Percentiles rank a stretch among this genome's conserved stretches.
phyloP scores from a whole-genome alignment of 331 rosid genomes.

The Dryas integrifolia region DNA sequence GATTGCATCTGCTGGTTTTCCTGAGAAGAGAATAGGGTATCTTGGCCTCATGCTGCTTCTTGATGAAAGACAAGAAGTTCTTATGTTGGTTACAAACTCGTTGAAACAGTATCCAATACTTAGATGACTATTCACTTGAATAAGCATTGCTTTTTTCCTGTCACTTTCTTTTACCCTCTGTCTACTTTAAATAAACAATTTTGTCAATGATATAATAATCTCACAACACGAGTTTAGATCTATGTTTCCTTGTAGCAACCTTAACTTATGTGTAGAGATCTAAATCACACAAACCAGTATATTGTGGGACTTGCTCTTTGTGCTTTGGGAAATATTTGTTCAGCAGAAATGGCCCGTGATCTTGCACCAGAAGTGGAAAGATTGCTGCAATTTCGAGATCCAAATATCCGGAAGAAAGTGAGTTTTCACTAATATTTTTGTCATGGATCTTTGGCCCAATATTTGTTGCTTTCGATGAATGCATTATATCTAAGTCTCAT shows the following conservation, averaged over 20 bases:
- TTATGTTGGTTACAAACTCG: constrained; percentile 97
- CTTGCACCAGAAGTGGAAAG: constrained; percentile 97
- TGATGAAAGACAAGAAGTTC: constrained; percentile 99
- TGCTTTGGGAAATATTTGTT: constrained; percentile 98
- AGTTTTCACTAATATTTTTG: constrained; percentile 25
- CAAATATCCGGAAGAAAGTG: constrained; percentile 89
- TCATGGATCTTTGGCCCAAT: not conserved
- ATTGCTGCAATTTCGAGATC: constrained; percentile 86
- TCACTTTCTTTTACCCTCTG: not conserved
- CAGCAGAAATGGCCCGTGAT: constrained; percentile 99
- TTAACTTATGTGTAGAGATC: constrained; percentile 85
- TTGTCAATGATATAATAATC: constrained; percentile 18
- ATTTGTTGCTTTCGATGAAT: not conserved
- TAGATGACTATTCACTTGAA: constrained; percentile 11
- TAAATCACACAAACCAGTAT: constrained; percentile 91
- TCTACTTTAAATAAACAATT: constrained; percentile 1
- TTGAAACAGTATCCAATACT: constrained; percentile 92
- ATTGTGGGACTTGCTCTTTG: constrained; percentile 99
- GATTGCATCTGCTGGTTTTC: constrained; percentile 95
- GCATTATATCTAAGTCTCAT: not conserved
- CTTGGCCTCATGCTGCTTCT: constrained; percentile 99
- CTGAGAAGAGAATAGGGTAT: constrained; percentile 98
- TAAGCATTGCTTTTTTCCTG: constrained; percentile 14
- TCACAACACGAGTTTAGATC: constrained; percentile 21
- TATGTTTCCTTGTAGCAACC: constrained; percentile 40